Evolutionary conservation across 805 yeast genomes (phyloP).

Genomic region (Candida pseudofarinosa): DNA sequence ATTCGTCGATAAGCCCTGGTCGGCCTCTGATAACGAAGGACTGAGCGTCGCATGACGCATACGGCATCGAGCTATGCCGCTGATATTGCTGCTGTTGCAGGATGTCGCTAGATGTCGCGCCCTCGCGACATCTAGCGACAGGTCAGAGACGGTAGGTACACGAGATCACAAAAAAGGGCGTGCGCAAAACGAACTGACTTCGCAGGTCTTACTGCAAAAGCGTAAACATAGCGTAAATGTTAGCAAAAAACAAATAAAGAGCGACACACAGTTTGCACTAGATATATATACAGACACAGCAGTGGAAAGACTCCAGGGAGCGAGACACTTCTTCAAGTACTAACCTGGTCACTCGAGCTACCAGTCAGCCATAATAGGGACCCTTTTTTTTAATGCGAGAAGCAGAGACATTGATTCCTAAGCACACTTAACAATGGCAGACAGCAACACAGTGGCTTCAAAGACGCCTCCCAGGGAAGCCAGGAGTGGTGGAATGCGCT

Average conservation of each 20-base stretch:
- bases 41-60: too few relatives aligned
- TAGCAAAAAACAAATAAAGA: background rate
- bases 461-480: slow-evolving; percentile 1
- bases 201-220: background rate
- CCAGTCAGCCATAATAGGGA: background rate
- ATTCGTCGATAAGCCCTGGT: too few relatives aligned
- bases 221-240: background rate
- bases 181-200: background rate
- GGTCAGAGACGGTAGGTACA: too few relatives aligned
- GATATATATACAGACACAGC: too few relatives aligned
- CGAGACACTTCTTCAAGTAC: too few relatives aligned
- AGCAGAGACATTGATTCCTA: background rate
- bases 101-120: too few relatives aligned
- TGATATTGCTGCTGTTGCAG: too few relatives aligned
- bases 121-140: too few relatives aligned
- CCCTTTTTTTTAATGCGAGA: background rate
- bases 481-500: background rate
- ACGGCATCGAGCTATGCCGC: too few relatives aligned
- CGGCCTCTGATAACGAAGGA: too few relatives aligned
- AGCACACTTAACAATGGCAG: background rate
- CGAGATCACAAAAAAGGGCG: too few relatives aligned
- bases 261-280: background rate
- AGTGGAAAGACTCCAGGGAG: too few relatives aligned
- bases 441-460: background rate
- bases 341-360: background rate